Percentiles rank a stretch among this genome's conserved stretches.
Evolutionary conservation across 2,329 filamentous ascomycete genomes (phyloP).

Genomic region (Hypoxylon sp.): DNA sequence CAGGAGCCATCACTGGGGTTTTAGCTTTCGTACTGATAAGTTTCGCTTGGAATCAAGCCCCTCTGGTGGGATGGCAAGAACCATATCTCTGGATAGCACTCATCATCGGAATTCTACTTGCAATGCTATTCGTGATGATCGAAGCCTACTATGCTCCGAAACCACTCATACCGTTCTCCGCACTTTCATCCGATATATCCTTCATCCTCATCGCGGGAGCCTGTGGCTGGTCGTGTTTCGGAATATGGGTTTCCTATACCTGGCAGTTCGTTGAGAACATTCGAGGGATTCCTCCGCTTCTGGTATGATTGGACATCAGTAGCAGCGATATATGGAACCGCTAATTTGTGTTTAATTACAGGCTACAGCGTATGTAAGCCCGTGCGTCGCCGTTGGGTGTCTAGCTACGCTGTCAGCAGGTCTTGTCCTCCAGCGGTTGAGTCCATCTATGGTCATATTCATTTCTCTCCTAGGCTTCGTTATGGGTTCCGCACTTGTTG

Average conservation of each 20-base stretch:
- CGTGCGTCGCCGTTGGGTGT: conserved; percentile 46
- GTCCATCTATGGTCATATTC: conserved; percentile 58
- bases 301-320: conserved; percentile 42
- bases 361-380: conserved; percentile 53
- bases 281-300: conserved; percentile 52
- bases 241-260: conserved; percentile 59
- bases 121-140: conserved; percentile 70
- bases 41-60: conserved; percentile 77
- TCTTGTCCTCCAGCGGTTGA: conserved; percentile 52
- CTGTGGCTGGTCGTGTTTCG: conserved; percentile 61
- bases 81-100: conserved; percentile 71
- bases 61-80: conserved; percentile 70
- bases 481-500: conserved; percentile 60
- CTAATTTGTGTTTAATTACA: conserved; percentile 40
- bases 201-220: conserved; percentile 64
- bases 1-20: conserved; percentile 63
- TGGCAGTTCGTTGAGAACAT: conserved; percentile 59
- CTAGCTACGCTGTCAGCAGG: conserved; percentile 51
- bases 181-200: conserved; percentile 60
- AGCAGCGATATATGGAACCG: not conserved
- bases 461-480: conserved; percentile 63
- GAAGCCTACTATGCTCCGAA: conserved; percentile 62
- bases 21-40: conserved; percentile 73
- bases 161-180: conserved; percentile 66
- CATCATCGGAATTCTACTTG: conserved; percentile 69